A percentile compares a stretch with the other conserved stretches of the same genome.
Conservation (phyloP, 306 rosid genomes). For the Vigna mungo region DNA sequence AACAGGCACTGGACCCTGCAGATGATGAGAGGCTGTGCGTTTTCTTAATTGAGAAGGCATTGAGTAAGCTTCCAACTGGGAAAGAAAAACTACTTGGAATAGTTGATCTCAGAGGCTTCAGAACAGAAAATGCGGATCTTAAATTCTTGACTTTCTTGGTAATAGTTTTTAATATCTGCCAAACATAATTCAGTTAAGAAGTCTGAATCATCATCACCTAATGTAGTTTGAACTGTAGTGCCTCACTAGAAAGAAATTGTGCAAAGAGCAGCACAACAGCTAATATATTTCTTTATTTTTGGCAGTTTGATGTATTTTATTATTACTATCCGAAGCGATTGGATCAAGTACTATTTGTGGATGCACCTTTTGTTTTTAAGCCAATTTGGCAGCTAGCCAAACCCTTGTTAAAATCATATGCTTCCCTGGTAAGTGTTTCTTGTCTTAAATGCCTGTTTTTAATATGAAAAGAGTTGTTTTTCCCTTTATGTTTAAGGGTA, state of each 20-base stretch:
- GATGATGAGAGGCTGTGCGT: constrained; percentile 84
- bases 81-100: constrained; percentile 75
- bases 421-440: constrained; percentile 73
- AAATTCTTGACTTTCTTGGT: constrained; percentile 82
- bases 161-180: constrained; percentile 38
- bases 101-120: constrained; percentile 82
- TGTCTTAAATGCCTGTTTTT: constrained; percentile 7
- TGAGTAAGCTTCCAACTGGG: constrained; percentile 77
- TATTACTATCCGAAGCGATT: constrained; percentile 84
- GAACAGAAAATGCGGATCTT: constrained; percentile 78
- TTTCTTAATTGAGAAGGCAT: constrained; percentile 81
- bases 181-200: constrained; percentile 26
- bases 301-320: constrained; percentile 92
- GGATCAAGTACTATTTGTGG: constrained; percentile 85
- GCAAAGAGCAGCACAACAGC: constrained; percentile 12
- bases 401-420: constrained; percentile 82
- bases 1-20: constrained; percentile 67
- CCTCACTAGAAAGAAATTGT: constrained; percentile 26
- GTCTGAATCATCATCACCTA: constrained; percentile 13
- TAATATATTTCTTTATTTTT: constrained; percentile 37
- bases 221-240: constrained; percentile 20
- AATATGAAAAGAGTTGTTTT: constrained; percentile 24
- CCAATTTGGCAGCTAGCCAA: constrained; percentile 88
- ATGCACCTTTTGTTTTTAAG: constrained; percentile 84
- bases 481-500: not conserved